Evolutionary conservation across 2,329 filamentous ascomycete genomes (phyloP).

Genomic region (Akanthomyces dipterigenus): DNA sequence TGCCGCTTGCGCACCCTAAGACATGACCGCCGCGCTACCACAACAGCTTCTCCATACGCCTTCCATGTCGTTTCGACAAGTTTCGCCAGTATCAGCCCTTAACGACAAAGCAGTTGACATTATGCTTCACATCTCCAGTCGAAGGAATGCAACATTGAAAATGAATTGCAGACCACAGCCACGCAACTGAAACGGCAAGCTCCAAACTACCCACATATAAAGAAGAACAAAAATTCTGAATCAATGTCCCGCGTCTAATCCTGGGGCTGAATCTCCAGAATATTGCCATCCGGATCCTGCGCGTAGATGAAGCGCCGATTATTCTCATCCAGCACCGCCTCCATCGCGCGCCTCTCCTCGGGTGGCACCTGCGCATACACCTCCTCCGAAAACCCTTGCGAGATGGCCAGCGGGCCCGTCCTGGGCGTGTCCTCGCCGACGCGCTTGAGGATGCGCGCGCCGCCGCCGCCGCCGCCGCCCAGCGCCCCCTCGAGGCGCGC

Average conservation of each 20-base stretch:
- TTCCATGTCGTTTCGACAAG: no score
- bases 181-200: no score
- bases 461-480: conserved; percentile 1
- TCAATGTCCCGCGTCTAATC: no score
- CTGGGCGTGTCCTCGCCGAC: conserved; percentile 15
- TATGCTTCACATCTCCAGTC: no score
- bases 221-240: background rate
- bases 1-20: no score
- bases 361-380: conserved; percentile 12
- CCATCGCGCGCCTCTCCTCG: conserved; percentile 10
- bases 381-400: conserved; percentile 13
- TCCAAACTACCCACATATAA: no score
- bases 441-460: conserved; percentile 23
- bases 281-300: conserved; percentile 21
- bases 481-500: conserved; percentile 19
- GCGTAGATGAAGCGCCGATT: conserved; percentile 17
- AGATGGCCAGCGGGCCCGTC: conserved; percentile 13
- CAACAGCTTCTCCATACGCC: no score
- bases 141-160: no score
- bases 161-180: no score
- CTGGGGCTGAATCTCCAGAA: conserved; percentile 20
- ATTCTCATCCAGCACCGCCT: conserved; percentile 11
- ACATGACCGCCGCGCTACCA: no score
- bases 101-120: no score
- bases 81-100: no score